Evolutionary conservation across 345 rosid species (phyloP).

Genomic region (Hypericum androsaemum): DNA sequence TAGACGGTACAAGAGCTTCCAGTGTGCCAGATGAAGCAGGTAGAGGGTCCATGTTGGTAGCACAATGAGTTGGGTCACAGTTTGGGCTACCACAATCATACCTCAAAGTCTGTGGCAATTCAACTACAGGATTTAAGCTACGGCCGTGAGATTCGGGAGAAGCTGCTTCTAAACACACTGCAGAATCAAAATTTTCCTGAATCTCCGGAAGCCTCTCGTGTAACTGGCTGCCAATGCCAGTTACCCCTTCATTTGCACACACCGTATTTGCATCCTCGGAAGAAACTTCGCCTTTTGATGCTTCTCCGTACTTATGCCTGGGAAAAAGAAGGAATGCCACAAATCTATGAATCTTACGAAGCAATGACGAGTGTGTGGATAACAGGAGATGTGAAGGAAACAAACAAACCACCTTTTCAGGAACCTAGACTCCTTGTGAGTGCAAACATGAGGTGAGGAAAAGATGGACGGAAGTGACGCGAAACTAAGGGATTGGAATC

Average conservation of each 20-base stretch:
- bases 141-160: conserved; percentile 36
- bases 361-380: too few relatives aligned
- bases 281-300: conserved; percentile 26
- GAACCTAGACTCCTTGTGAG: conserved; percentile 74
- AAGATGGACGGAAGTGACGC: conserved; percentile 73
- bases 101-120: conserved; percentile 38
- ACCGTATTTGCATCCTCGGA: conserved; percentile 26
- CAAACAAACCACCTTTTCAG: conserved; percentile 45
- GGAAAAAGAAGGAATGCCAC: conserved; percentile 5
- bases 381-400: conserved; percentile 5
- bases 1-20: conserved; percentile 29
- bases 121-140: conserved; percentile 29
- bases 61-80: conserved; percentile 20
- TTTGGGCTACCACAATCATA: conserved; percentile 57
- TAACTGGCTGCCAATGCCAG: conserved; percentile 18
- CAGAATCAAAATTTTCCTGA: conserved; percentile 35
- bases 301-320: conserved; percentile 44
- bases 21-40: conserved; percentile 18
- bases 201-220: conserved; percentile 26
- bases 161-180: conserved; percentile 38
- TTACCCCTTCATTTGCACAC: conserved; percentile 17
- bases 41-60: conserved; percentile 19
- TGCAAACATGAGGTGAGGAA: conserved; percentile 75
- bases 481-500: conserved; percentile 60
- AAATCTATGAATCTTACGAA: background rate